Evolutionary conservation across 2,329 filamentous ascomycete species (phyloP), one percentile per base, ranked within the genome.

Genomic region (Pseudofabraea citricarpa): DNA sequence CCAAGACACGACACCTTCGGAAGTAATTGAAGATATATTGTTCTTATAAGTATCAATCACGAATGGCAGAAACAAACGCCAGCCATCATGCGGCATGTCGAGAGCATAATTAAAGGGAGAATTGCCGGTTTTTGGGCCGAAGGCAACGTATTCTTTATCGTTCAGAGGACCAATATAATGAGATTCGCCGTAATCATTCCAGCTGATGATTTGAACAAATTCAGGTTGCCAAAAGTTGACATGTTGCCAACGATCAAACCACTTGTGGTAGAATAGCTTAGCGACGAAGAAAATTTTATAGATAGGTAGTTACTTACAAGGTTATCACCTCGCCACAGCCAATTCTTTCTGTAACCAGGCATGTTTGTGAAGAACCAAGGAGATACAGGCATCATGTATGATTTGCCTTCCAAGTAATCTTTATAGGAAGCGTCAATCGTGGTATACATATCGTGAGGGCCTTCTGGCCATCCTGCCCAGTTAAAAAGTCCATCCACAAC

Each of bases 311-410:
- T n/a, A n/a, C n/a, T n/a, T n/a, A n/a, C n/a, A n/a, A 82, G 59
- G 36, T 71, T 64, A 47, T 81, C 77, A n/a, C 74, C 73, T 6
- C 69, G 77, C 65, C 74, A 82, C 8, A 79, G 61, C 77, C 78
- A 82, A 55, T 80, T 79, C 64, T 83, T 46, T n/a, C 27, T 15
- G 23, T 46, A 46, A 5, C 38, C 44, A 0, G 74, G 71, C 6
- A 46, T 13, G 47, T 79, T 73, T 27, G 78, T 79, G 57, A 69
- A 77, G 57, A 77, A 78, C 73, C 73, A 77, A 0, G 74, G 73
- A 0, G 71, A 71, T 13, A 74, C 68, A 0, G 70, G 64, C 69
- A 40, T 43, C 26, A 47, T 44, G 22, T 44, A 47, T 12, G 44
- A 41, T 13, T n/a, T 43, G 13, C 41, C 40, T 27, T 39, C 22